Conservation (phyloP, 306 rosid genomes). For the Benincasa hispida region DNA sequence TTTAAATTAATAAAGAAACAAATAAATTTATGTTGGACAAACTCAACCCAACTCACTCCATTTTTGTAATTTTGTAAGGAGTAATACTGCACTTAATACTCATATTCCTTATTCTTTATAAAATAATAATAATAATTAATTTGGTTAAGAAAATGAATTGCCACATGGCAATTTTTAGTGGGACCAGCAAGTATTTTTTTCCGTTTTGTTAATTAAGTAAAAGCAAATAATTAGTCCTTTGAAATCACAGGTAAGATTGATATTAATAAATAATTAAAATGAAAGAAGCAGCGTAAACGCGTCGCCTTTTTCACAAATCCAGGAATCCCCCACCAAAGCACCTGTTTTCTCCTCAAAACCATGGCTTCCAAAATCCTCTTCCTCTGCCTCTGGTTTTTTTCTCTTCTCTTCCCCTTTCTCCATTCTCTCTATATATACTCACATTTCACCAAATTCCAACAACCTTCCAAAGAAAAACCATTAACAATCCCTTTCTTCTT, state of each 20-base stretch:
- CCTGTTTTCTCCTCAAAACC: constrained; percentile 1
- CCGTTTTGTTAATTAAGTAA: too few relatives aligned
- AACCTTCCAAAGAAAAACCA: background rate
- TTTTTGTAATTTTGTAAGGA: too few relatives aligned
- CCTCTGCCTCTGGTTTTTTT: background rate
- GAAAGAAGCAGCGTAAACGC: background rate
- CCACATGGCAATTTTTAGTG: too few relatives aligned
- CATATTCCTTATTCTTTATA: too few relatives aligned
- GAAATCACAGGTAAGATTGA: background rate
- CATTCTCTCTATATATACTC: background rate
- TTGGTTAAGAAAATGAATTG: too few relatives aligned
- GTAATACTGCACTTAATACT: too few relatives aligned
- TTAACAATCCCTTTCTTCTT: too few relatives aligned
- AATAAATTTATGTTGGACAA: too few relatives aligned
- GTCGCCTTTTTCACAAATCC: background rate
- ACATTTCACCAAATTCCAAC: background rate
- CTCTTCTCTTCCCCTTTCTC: background rate
- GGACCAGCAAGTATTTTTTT: too few relatives aligned
- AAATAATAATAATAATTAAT: too few relatives aligned
- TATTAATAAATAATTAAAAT: background rate
- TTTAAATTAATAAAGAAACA: too few relatives aligned
- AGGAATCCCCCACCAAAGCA: background rate
- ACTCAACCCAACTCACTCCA: too few relatives aligned
- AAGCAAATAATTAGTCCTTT: background rate
- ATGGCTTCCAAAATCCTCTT: background rate